A percentile compares a stretch with the other conserved stretches of the same genome.
phyloP scores from a whole-genome alignment of 2,329 filamentous ascomycete species.

The Aspergillus terreus region DNA sequence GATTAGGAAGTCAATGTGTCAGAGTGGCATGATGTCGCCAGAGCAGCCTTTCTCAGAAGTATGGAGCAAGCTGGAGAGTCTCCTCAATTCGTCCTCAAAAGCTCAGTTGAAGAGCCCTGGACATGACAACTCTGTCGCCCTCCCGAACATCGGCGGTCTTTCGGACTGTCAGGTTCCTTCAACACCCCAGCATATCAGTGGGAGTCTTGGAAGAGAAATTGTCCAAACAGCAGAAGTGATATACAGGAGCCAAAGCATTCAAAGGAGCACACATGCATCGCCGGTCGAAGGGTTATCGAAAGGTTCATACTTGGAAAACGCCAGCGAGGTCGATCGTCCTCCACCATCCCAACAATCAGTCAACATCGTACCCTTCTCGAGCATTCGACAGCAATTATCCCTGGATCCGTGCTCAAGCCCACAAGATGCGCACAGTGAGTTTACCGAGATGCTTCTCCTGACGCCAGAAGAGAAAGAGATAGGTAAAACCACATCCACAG shows the following conservation, averaged over 20 bases:
- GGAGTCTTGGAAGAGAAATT: neutral
- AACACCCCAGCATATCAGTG: neutral
- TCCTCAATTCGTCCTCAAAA: conserved; percentile 4
- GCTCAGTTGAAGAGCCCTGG: neutral
- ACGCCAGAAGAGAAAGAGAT: conserved; percentile 11
- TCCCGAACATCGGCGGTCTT: neutral
- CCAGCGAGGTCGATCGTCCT: neutral
- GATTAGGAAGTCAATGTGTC: conserved; percentile 18
- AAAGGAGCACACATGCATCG: conserved; percentile 7
- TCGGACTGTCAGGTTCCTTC: neutral
- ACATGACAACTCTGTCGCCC: neutral
- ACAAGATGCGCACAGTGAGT: conserved; percentile 22
- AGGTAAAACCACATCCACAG: neutral
- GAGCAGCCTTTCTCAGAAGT: conserved; percentile 16
- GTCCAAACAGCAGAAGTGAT: conserved; percentile 17
- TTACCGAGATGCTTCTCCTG: conserved; percentile 27
- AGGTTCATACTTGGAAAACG: neutral
- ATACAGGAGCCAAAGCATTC: conserved; percentile 15
- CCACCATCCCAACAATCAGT: conserved; percentile 5
- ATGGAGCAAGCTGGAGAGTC: conserved; percentile 18
- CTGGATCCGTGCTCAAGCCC: conserved; percentile 11
- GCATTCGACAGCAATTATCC: conserved; percentile 21
- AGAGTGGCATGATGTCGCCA: conserved; percentile 10
- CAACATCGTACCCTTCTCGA: conserved; percentile 32
- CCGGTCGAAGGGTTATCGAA: conserved; percentile 1